Percentiles rank a stretch among this genome's conserved stretches.
Evolutionary conservation across 805 yeast genomes (phyloP).

Genomic region (Starmerella roubikii): DNA sequence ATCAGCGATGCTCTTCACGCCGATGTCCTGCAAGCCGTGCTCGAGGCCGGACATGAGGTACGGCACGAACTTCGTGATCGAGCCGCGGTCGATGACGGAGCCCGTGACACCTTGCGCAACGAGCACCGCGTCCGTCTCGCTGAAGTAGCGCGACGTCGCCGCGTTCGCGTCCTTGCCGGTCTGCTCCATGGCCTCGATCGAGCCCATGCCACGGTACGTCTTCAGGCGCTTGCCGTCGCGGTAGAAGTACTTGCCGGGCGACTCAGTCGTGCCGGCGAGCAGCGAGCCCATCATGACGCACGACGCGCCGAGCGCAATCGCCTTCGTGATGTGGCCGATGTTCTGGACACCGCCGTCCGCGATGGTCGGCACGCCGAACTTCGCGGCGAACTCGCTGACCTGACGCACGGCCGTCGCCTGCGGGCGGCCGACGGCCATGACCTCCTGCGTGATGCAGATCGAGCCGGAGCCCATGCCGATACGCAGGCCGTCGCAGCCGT

Average conservation of each 20-base stretch:
- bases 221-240: conserved; percentile 96
- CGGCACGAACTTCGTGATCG: conserved; percentile 84
- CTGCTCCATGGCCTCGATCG: conserved; percentile 94
- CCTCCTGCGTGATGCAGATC: conserved; percentile 98
- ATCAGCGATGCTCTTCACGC: conserved; percentile 51
- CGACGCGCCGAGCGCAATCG: conserved; percentile 92
- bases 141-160: conserved; percentile 94
- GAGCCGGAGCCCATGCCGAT: conserved; percentile 99
- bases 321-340: conserved; percentile 97
- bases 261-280: conserved; percentile 95
- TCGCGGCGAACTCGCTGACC: conserved; percentile 84
- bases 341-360: conserved; percentile 99
- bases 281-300: conserved; percentile 99
- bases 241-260: conserved; percentile 97
- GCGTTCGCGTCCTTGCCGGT: conserved; percentile 85
- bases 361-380: conserved; percentile 95
- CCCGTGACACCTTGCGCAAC: conserved; percentile 99
- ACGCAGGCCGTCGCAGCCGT: conserved; percentile 96
- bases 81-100: conserved; percentile 92
- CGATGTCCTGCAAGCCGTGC: conserved; percentile 98
- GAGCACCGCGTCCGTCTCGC: conserved; percentile 86
- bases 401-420: conserved; percentile 98
- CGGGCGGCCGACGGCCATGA: conserved; percentile 99
- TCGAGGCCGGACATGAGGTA: conserved; percentile 90
- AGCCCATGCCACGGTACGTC: conserved; percentile 98